phyloP scores from a whole-genome alignment of 495 filamentous ascomycete species.

The Delitschia confertaspora region DNA sequence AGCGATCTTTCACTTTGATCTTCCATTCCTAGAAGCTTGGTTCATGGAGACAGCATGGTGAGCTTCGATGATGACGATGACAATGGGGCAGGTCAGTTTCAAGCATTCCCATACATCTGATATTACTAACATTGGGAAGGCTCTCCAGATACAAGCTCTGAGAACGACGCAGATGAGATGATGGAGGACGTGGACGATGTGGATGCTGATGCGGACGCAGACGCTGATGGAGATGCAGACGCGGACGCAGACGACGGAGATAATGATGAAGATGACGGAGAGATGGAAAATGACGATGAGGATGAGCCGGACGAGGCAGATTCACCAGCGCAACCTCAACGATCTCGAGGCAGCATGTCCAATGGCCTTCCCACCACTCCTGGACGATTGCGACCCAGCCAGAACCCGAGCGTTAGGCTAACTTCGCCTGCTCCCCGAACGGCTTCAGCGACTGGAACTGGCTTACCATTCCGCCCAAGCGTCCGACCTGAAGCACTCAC shows the following conservation, averaged over 20 bases:
- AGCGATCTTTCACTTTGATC: neutral
- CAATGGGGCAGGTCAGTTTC: constrained; percentile 26
- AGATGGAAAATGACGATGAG: constrained; percentile 48
- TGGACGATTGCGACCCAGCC: constrained; percentile 23
- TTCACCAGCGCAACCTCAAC: constrained; percentile 36
- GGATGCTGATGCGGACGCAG: constrained; percentile 37
- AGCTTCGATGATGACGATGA: constrained; percentile 37
- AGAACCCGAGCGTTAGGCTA: constrained; percentile 21
- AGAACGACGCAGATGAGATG: constrained; percentile 43
- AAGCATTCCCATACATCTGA: neutral
- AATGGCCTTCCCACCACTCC: constrained; percentile 32
- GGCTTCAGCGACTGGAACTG: constrained; percentile 36
- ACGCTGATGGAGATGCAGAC: constrained; percentile 52
- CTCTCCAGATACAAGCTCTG: constrained; percentile 28
- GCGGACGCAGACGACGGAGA: constrained; percentile 56
- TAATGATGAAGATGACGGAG: constrained; percentile 50
- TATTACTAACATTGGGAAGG: neutral
- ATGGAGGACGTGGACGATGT: constrained; percentile 43
- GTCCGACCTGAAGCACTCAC: constrained; percentile 72
- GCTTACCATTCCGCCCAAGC: constrained; percentile 48
- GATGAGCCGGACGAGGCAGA: constrained; percentile 50
- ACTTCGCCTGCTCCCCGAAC: constrained; percentile 42
- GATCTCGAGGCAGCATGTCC: constrained; percentile 38
- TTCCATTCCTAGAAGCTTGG: neutral
- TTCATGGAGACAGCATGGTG: constrained; percentile 19